These are phyloP conservation scores for Globisporangium viniferum DNA, from an alignment of 352 stramenopile species.

Conservation along the genomic window DNA sequence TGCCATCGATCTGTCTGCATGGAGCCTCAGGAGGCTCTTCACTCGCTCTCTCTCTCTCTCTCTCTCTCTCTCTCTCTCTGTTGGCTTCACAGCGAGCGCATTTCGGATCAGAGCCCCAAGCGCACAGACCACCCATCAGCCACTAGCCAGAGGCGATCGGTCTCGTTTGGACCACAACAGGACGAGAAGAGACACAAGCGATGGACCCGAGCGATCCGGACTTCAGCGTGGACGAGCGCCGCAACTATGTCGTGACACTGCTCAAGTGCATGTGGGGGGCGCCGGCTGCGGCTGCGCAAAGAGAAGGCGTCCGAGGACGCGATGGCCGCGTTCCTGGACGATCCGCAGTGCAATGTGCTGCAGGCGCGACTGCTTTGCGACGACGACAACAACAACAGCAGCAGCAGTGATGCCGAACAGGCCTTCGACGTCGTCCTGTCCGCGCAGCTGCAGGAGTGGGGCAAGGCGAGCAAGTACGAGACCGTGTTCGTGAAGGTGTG, in stretches of 20 bases:
- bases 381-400: conserved; percentile 17
- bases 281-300: conserved; percentile 30
- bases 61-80: too few relatives aligned
- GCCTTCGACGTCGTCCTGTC: conserved; percentile 21
- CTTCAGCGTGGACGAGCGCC: conserved; percentile 37
- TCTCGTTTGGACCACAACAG: background rate
- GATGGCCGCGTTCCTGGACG: conserved; percentile 66
- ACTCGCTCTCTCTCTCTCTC: too few relatives aligned
- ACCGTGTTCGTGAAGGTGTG: conserved; percentile 69
- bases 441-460: conserved; percentile 26
- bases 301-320: conserved; percentile 45
- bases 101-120: background rate
- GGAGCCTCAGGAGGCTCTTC: background rate
- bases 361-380: conserved; percentile 31
- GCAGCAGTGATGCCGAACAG: background rate
- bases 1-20: background rate
- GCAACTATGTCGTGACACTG: conserved; percentile 54
- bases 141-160: background rate
- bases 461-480: conserved; percentile 15
- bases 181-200: background rate
- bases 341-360: conserved; percentile 57
- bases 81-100: background rate
- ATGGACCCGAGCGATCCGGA: conserved; percentile 37
- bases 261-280: conserved; percentile 64
- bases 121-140: background rate